phyloP scores from a whole-genome alignment of 2,329 filamentous ascomycete species.

The Alternaria gansuensis region DNA sequence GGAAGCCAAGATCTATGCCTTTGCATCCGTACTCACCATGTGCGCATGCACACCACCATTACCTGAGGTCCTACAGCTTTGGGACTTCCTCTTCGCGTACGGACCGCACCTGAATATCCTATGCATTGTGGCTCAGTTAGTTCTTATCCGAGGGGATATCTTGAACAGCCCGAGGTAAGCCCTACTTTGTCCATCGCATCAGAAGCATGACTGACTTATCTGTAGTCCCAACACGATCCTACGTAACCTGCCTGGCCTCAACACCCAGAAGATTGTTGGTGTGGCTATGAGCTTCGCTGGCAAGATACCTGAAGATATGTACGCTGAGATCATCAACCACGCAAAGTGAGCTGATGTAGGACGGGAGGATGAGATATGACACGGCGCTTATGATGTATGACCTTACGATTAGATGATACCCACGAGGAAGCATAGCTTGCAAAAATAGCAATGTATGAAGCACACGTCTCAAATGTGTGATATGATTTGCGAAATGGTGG shows the following conservation, averaged over 20 bases:
- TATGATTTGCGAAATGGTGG: background rate
- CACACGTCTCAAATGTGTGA: background rate
- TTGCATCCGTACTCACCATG: conserved; percentile 91
- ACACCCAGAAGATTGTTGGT: conserved; percentile 83
- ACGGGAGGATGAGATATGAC: background rate
- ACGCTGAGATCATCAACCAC: conserved; percentile 87
- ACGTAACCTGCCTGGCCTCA: conserved; percentile 83
- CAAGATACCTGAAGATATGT: conserved; percentile 90
- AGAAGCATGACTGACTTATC: conserved; percentile 28
- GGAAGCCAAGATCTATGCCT: conserved; percentile 94
- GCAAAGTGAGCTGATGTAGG: conserved; percentile 66
- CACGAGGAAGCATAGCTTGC: background rate
- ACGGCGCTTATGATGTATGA: conserved; percentile 21
- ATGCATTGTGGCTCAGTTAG: conserved; percentile 94
- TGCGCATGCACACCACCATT: conserved; percentile 95
- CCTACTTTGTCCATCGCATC: background rate
- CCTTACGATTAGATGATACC: conserved; percentile 19
- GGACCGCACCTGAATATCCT: conserved; percentile 93
- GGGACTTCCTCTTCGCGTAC: conserved; percentile 98
- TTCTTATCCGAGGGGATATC: conserved; percentile 85
- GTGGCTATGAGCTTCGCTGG: conserved; percentile 86
- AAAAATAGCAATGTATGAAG: background rate
- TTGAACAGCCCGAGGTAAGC: conserved; percentile 81
- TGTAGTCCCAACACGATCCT: conserved; percentile 87
- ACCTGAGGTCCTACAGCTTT: conserved; percentile 89